phyloP scores from a whole-genome alignment of 1,284 basidiomycete genomes.

The Sanghuangporus sanghuang region DNA sequence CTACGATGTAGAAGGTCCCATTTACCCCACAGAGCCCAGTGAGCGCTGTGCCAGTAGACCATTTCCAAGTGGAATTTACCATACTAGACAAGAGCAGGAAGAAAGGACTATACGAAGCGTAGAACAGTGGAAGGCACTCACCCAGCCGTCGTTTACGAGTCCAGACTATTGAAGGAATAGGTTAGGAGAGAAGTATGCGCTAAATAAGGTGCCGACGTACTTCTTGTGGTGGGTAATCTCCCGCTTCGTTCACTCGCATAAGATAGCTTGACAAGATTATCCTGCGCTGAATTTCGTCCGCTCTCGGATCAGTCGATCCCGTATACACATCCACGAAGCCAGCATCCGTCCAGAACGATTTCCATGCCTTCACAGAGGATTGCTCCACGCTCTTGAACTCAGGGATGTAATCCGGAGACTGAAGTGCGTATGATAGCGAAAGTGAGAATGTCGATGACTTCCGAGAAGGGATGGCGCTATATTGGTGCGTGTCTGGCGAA shows the following conservation, averaged over 20 bases:
- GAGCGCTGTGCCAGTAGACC: constrained; percentile 56
- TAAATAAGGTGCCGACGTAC: constrained; percentile 28
- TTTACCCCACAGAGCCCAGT: constrained; percentile 60
- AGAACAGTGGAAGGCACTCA: constrained; percentile 26
- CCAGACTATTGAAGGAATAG: constrained; percentile 38
- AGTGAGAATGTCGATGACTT: constrained; percentile 29
- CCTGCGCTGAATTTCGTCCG: constrained; percentile 50
- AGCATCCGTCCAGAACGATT: constrained; percentile 40
- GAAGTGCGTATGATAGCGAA: constrained; percentile 29
- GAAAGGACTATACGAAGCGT: neutral
- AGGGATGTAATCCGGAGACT: constrained; percentile 21
- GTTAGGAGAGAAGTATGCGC: neutral
- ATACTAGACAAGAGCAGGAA: constrained; percentile 27
- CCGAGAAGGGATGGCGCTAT: constrained; percentile 31
- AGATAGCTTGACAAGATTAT: constrained; percentile 53
- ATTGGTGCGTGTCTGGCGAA: constrained; percentile 38
- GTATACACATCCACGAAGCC: constrained; percentile 52
- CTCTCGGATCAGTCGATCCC: constrained; percentile 43
- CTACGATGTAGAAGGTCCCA: constrained; percentile 48
- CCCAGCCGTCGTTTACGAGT: constrained; percentile 55
- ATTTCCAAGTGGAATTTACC: constrained; percentile 61
- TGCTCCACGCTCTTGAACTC: constrained; percentile 24
- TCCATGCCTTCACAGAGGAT: constrained; percentile 39
- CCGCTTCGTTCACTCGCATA: constrained; percentile 55
- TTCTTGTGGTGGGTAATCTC: constrained; percentile 53